Evolutionary conservation across 225 moss, liverwort and hornwort genomes (phyloP).

Genomic region (Thuidium tamariscinum): DNA sequence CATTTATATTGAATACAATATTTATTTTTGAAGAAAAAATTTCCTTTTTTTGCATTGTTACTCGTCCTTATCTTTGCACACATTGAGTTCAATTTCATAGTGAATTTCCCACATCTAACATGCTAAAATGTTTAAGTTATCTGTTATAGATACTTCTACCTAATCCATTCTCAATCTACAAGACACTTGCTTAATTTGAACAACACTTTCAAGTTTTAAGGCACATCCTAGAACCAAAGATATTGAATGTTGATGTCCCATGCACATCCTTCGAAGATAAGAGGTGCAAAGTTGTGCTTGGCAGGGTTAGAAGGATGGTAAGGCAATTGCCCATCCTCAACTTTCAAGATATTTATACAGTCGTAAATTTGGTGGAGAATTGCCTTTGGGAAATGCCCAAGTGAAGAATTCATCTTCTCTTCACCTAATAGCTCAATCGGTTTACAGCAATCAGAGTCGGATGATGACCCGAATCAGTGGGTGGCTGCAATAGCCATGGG

Average conservation of each 20-base stretch:
- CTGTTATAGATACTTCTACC: too few species aligned
- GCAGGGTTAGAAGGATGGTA: not conserved
- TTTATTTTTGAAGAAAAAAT: too few species aligned
- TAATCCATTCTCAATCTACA: not conserved
- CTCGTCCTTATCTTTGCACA: too few species aligned
- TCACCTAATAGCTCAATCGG: not conserved
- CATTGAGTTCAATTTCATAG: too few species aligned
- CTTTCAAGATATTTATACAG: not conserved
- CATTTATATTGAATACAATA: too few species aligned
- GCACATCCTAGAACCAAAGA: accelerated
- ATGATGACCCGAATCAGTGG: not conserved
- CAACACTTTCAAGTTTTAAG: not conserved
- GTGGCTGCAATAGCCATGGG: not conserved
- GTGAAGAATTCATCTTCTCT: not conserved
- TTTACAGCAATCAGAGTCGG: not conserved
- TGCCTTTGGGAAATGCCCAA: not conserved
- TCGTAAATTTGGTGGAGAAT: not conserved
- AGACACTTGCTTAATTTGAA: not conserved
- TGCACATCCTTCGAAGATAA: too few species aligned
- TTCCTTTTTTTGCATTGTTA: too few species aligned
- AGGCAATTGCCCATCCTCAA: not conserved
- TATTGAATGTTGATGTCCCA: too few species aligned
- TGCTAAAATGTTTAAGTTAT: too few species aligned
- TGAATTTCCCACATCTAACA: too few species aligned
- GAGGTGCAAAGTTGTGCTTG: not conserved